Evolutionary conservation across 1,284 basidiomycete genomes (phyloP).

Genomic region (Pascua guehoae): DNA sequence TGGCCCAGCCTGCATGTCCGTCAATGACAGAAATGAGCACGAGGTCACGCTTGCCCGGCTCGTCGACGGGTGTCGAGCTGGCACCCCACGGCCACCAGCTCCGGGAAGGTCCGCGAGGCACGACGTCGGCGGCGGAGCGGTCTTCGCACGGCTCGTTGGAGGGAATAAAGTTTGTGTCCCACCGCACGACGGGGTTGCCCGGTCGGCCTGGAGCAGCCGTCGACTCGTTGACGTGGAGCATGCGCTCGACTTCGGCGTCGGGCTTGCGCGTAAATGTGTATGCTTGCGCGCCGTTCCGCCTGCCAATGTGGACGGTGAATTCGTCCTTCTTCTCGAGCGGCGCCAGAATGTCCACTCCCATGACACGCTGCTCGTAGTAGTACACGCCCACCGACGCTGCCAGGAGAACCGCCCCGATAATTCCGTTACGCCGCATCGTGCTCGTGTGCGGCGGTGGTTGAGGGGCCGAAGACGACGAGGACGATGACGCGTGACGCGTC

Average conservation of each 20-base stretch:
- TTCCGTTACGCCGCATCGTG: conserved; percentile 15
- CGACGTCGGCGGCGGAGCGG: conserved; percentile 67
- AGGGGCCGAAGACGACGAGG: too few relatives aligned
- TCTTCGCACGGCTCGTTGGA: conserved; percentile 91
- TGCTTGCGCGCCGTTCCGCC: conserved; percentile 11
- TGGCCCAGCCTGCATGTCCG: conserved; percentile 81
- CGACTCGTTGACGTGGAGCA: conserved; percentile 33
- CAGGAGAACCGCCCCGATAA: conserved; percentile 28
- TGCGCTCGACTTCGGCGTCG: conserved; percentile 28
- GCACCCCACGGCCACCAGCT: background rate
- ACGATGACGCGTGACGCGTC: too few relatives aligned
- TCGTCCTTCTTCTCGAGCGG: conserved; percentile 7
- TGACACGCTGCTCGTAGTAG: conserved; percentile 22
- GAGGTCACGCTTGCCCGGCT: conserved; percentile 57
- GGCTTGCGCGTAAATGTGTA: conserved; percentile 32
- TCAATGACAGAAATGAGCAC: conserved; percentile 88
- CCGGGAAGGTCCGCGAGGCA: conserved; percentile 50
- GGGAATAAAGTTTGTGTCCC: conserved; percentile 70
- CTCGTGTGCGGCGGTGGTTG: background rate
- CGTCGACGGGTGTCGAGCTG: background rate
- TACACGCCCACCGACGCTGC: conserved; percentile 29
- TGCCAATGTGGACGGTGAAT: conserved; percentile 12
- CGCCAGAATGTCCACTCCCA: conserved; percentile 4
- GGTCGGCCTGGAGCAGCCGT: conserved; percentile 11
- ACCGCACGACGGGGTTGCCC: conserved; percentile 52